Base-by-base conservation (phyloP, 768 basidiomycete species). In the Leccinum rimulosum region DNA sequence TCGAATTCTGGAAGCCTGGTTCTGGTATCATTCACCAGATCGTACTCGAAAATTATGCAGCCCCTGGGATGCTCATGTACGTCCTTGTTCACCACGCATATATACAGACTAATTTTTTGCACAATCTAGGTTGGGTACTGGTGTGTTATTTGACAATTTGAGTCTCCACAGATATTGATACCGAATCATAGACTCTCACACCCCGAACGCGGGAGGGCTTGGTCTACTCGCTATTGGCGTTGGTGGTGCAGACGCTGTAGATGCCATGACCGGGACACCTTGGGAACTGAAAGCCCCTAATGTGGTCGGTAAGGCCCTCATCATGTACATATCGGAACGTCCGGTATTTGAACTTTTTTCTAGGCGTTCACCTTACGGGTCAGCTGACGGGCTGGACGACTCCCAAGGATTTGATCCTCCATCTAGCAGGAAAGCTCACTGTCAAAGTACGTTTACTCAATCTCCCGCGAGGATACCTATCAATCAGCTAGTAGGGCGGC, bases 191-290 rank as follows among this genome's bases (percentile, higher is more conserved):
- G 96, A 98, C 74, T 95, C 93, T 25, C 97, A 99, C 74, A 98
- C 97, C 2, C 97, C 97, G 1, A 98, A 99, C 71, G 97, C 97
- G 54, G 95, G 96, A 56, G 97, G 97, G 30, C 84, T 99, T 53
- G 96, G 97, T 11, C 83, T 95, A 80, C 83, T 99, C 60, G 97
- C 97, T 5, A 97, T 98, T 55, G 97, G 97, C 54, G 96, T 99
- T n/a, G 97, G 97, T 61, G 97, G 97, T 56, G 97, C 96, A 35
- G 97, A 99, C 69, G 94, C 94, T 25, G 95, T 98, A 19, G 97
- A 99, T 73, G 96, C 95, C 9, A 89, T 99, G 86, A 98, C 95
- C 3, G 93, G 91, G 52, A 98, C 95, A 11, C 95, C 96, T 47
- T 99, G 97, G 97, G 96, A 98, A 74, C 77, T 98, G 54, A 97